Evolutionary conservation across 1,284 basidiomycete species (phyloP), one percentile per base, ranked within the genome.

Genomic region (Heterobasidion irregulare): DNA sequence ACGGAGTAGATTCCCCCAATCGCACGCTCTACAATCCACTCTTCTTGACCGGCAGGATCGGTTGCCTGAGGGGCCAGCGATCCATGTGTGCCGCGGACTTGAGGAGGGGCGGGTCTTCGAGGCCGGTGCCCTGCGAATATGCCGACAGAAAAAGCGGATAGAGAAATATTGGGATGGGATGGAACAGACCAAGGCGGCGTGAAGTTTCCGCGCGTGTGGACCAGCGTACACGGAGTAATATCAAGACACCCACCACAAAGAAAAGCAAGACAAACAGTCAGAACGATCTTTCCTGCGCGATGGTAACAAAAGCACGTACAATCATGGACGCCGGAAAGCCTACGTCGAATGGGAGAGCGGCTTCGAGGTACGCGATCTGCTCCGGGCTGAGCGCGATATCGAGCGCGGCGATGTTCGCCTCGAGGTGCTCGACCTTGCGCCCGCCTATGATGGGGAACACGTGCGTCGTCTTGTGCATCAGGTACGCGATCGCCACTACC

Each of bases 381-480:
- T 64, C 68, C 16, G 50, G 19, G n/a, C 60, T 63, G 15, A 72
- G 59, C 26, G 57, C 56, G 58, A 72, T 63, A 7, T 59, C 44
- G 41, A 72, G 64, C n/a, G 65, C 68, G 35, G 65, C 57, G 50
- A 72, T 61, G 61, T 71, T 71, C 53, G 59, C 59, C 26, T 62
- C 44, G 8, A 72, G 60, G 47, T 72, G 67, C 54, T 63, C 62
- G 32, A 68, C 59, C 56, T 71, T 72, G 55, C 68, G 64, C 0
- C 70, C 70, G 15, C 70, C 70, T 19, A 70, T 57, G 52, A 70
- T 63, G 1, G 68, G 68, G 59, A 69, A 68, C 50, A 69, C 67
- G 55, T 66, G 57, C 0, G 65, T 59, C 8, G 61, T 57, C 52
- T 64, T 63, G 2, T 59, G 59, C 53, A 65, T 32, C n/a, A 64